A percentile compares a stretch with the other conserved stretches of the same genome.
Evolutionary conservation across 1,284 basidiomycete species (phyloP).

Genomic region (Malassezia slooffiae): DNA sequence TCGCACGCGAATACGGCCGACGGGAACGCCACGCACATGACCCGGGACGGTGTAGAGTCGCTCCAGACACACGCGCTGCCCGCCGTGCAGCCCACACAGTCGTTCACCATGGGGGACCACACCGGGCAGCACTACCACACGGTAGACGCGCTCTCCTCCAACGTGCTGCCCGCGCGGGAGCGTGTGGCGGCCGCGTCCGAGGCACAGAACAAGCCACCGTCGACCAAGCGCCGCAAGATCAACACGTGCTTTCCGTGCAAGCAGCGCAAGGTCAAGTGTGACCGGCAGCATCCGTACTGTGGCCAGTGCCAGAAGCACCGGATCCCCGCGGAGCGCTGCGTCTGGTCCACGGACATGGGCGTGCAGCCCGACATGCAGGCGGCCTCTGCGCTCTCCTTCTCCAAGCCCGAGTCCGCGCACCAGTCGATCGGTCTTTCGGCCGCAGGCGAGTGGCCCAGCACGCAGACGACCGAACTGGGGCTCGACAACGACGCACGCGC

Average conservation of each 20-base stretch:
- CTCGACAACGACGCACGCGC: constrained; percentile 27
- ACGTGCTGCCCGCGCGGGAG: constrained; percentile 11
- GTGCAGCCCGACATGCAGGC: constrained; percentile 9
- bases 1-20: neutral
- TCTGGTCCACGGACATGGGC: constrained; percentile 21
- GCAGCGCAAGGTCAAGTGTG: constrained; percentile 36
- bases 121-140: constrained; percentile 14
- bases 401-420: constrained; percentile 10
- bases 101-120: constrained; percentile 14
- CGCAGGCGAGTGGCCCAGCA: constrained; percentile 19
- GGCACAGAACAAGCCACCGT: constrained; percentile 12
- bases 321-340: constrained; percentile 29
- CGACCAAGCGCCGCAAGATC: constrained; percentile 35
- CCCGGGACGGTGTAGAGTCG: constrained; percentile 7
- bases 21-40: neutral
- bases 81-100: constrained; percentile 5
- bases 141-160: constrained; percentile 15
- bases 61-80: constrained; percentile 13
- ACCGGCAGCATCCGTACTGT: constrained; percentile 36
- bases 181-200: constrained; percentile 7
- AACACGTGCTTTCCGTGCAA: constrained; percentile 44
- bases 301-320: constrained; percentile 37
- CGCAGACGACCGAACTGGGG: constrained; percentile 16
- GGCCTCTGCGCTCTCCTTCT: constrained; percentile 2
- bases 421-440: constrained; percentile 17